Percentiles rank a stretch among this genome's conserved stretches.
Conservation (phyloP, 2,329 filamentous ascomycete species). For the Davidsoniella neocaledoniae region DNA sequence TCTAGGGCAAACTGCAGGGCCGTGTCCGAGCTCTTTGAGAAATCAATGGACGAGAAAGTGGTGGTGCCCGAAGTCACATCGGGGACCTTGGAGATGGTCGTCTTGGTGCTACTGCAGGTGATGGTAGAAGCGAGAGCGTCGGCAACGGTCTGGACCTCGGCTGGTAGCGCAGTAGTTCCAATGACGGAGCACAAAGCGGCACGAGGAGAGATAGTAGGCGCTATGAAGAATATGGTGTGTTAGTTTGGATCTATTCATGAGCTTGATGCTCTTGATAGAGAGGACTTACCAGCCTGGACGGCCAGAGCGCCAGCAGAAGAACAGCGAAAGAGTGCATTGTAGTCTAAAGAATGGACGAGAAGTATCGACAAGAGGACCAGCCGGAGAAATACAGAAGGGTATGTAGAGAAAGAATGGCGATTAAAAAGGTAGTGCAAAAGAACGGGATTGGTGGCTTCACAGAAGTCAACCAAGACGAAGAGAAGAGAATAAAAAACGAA, state of each 20-base stretch:
- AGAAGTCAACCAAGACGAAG: slow-evolving; percentile 3
- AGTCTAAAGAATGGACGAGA: neutral
- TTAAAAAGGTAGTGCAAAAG: neutral
- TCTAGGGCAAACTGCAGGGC: slow-evolving; percentile 37
- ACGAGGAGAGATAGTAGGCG: slow-evolving; percentile 15
- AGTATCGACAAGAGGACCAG: neutral
- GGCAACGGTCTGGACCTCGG: slow-evolving; percentile 29
- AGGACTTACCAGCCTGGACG: slow-evolving; percentile 9
- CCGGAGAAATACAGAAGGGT: neutral
- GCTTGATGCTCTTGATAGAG: neutral
- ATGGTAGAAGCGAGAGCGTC: slow-evolving; percentile 25
- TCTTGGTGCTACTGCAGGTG: slow-evolving; percentile 31
- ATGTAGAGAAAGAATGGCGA: neutral
- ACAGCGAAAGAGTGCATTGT: slow-evolving; percentile 5
- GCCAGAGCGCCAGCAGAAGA: slow-evolving; percentile 3
- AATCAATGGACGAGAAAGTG: slow-evolving; percentile 39
- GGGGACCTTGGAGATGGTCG: slow-evolving; percentile 35
- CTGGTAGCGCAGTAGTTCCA: slow-evolving; percentile 32
- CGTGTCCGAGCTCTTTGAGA: slow-evolving; percentile 29
- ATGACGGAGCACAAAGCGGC: slow-evolving; percentile 36
- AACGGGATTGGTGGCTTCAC: slow-evolving; percentile 1
- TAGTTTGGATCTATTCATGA: neutral
- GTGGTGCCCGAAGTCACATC: slow-evolving; percentile 35
- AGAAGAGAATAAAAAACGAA: neutral
- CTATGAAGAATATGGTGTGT: neutral